A percentile compares a stretch with the other conserved stretches of the same genome.
Conservation (phyloP, 192 early-diverging fungal species). For the Coemansia sp. region DNA sequence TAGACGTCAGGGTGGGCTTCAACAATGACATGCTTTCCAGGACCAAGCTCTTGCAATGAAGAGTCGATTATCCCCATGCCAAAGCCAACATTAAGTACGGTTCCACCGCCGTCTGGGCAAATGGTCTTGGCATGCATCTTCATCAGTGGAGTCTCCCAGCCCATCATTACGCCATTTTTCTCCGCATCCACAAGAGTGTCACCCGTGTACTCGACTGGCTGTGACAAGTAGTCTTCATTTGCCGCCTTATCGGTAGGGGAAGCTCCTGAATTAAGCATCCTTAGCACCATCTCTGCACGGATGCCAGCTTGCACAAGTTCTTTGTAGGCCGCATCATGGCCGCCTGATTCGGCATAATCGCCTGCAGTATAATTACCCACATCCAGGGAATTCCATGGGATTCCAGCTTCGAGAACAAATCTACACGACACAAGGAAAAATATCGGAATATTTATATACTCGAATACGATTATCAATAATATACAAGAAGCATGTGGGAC, state of each 20-base stretch:
- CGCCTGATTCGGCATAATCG: slow-evolving; percentile 74
- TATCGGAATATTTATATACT: background rate
- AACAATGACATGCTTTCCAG: slow-evolving; percentile 82
- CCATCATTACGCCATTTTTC: slow-evolving; percentile 97
- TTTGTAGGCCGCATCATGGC: slow-evolving; percentile 71
- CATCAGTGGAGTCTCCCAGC: slow-evolving; percentile 96
- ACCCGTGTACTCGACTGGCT: slow-evolving; percentile 79
- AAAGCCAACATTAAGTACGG: slow-evolving; percentile 64
- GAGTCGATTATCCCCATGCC: slow-evolving; percentile 90
- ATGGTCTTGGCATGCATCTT: slow-evolving; percentile 80
- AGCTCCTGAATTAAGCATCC: slow-evolving; percentile 45
- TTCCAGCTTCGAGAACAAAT: slow-evolving; percentile 61
- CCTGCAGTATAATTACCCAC: slow-evolving; percentile 73
- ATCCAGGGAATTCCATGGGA: slow-evolving; percentile 86
- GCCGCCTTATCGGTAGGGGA: slow-evolving; percentile 56
- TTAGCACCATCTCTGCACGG: slow-evolving; percentile 79
- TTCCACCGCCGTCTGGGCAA: slow-evolving; percentile 43
- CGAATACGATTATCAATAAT: too few relatives aligned
- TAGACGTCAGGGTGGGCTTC: slow-evolving; percentile 98
- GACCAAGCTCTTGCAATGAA: slow-evolving; percentile 73
- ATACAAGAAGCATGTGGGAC: too few relatives aligned
- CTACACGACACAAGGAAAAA: slow-evolving; percentile 17
- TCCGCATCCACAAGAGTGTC: slow-evolving; percentile 81
- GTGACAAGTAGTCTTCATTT: slow-evolving; percentile 77
- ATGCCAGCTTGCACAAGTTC: slow-evolving; percentile 82